Conservation (phyloP, 1,284 basidiomycete species). For the Pascua guehoae region DNA sequence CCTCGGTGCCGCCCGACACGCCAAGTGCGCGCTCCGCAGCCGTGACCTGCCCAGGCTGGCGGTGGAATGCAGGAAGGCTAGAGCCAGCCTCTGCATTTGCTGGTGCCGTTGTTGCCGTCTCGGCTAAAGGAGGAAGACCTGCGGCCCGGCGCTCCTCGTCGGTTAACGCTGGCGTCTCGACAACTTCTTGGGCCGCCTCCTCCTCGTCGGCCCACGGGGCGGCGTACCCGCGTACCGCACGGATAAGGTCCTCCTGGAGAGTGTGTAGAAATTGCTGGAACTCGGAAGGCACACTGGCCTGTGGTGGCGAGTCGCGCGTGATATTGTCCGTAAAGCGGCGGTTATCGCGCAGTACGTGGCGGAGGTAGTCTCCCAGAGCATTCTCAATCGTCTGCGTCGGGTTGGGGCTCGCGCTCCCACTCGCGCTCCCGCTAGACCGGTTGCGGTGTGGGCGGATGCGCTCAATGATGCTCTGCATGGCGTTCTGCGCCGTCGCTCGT, state of each 20-base stretch:
- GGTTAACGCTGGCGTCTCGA: not conserved
- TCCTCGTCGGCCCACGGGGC: slow-evolving; percentile 16
- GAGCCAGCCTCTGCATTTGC: not conserved
- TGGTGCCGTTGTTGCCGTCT: not conserved
- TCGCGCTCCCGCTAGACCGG: slow-evolving; percentile 2
- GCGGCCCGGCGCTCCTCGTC: not conserved
- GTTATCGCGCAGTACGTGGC: slow-evolving; percentile 33
- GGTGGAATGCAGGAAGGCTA: slow-evolving; percentile 33
- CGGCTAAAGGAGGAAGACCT: not conserved
- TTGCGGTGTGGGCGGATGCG: slow-evolving; percentile 34
- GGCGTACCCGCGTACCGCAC: slow-evolving; percentile 39
- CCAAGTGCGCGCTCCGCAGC: slow-evolving; percentile 8
- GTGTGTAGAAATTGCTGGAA: slow-evolving; percentile 45
- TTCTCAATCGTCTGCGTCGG: slow-evolving; percentile 31
- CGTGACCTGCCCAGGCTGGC: slow-evolving; percentile 30
- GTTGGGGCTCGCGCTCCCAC: too few species aligned
- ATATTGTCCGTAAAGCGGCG: slow-evolving; percentile 17
- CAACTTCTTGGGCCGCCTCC: not conserved
- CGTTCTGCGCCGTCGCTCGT: slow-evolving; percentile 24
- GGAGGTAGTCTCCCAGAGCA: slow-evolving; percentile 41
- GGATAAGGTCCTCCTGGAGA: slow-evolving; percentile 41
- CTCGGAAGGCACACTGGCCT: slow-evolving; percentile 22
- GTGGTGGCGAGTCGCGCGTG: slow-evolving; percentile 15
- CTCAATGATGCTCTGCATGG: slow-evolving; percentile 38
- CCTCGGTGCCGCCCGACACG: slow-evolving; percentile 30